phyloP scores from a whole-genome alignment of 2,329 filamentous ascomycete genomes.

The Lecanicillium sp. region DNA sequence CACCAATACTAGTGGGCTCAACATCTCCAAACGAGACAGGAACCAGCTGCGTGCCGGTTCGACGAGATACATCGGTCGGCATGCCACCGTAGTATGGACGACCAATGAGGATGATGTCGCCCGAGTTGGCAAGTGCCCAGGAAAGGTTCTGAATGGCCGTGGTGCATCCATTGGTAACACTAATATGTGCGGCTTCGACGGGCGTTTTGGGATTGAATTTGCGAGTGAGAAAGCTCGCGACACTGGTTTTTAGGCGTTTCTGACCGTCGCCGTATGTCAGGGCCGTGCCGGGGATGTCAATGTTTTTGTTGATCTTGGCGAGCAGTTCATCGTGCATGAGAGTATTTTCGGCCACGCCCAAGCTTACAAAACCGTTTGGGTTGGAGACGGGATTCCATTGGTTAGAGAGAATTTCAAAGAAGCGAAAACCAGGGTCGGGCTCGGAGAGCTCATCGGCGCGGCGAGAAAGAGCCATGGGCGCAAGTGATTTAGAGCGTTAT shows the following conservation, averaged over 20 bases:
- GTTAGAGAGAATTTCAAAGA: no score
- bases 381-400: conserved; percentile 1
- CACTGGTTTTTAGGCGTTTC: not conserved
- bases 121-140: not conserved
- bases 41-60: not conserved
- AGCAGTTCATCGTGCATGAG: conserved; percentile 1
- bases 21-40: not conserved
- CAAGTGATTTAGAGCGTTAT: no score
- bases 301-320: not conserved
- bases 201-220: not conserved
- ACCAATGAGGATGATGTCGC: conserved; percentile 1
- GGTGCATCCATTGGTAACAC: conserved; percentile 1
- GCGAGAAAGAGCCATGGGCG: no score
- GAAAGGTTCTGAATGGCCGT: not conserved
- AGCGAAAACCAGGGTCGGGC: no score
- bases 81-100: conserved; percentile 1
- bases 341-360: conserved; percentile 2
- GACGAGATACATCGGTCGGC: not conserved
- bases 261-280: conserved; percentile 1
- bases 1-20: not conserved
- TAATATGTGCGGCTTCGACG: not conserved
- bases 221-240: conserved; percentile 1
- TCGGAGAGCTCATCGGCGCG: no score
- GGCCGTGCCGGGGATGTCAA: not conserved
- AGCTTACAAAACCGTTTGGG: not conserved